These are phyloP conservation scores for Amanita molliuscula DNA, from an alignment of 768 basidiomycete genomes.

Conservation along the genomic window DNA sequence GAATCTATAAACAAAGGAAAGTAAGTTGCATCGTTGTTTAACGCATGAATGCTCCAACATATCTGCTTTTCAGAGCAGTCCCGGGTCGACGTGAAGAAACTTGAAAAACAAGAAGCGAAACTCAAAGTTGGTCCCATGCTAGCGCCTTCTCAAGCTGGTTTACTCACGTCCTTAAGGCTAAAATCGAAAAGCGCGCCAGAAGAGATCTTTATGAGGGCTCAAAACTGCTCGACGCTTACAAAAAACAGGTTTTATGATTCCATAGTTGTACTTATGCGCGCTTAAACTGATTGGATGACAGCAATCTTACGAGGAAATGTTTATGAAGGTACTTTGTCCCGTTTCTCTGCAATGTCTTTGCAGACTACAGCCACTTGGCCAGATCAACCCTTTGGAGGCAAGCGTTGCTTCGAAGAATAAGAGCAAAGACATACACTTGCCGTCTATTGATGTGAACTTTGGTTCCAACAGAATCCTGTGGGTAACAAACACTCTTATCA, in stretches of 20 bases:
- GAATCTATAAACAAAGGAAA: conserved; percentile 94
- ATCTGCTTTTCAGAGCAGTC: conserved; percentile 50
- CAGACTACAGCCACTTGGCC: background rate
- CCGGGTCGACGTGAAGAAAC: conserved; percentile 88
- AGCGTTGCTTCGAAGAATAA: conserved; percentile 76
- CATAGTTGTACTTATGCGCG: background rate
- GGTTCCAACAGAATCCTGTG: conserved; percentile 90
- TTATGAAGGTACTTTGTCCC: conserved; percentile 68
- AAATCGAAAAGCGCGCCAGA: conserved; percentile 92
- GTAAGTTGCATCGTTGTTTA: conserved; percentile 30
- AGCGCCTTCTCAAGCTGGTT: background rate
- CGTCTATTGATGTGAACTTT: conserved; percentile 93
- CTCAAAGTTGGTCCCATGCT: conserved; percentile 45
- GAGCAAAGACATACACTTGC: conserved; percentile 94
- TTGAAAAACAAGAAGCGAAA: conserved; percentile 96
- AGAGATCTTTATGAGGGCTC: conserved; percentile 93
- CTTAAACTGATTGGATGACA: conserved; percentile 19
- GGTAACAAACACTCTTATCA: conserved; percentile 9
- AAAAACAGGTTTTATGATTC: conserved; percentile 58
- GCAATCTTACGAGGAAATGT: conserved; percentile 99
- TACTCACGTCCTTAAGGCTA: conserved; percentile 44
- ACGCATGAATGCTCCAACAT: conserved; percentile 10
- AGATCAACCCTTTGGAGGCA: conserved; percentile 92
- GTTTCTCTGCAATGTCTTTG: background rate
- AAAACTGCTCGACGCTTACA: conserved; percentile 85